Evolutionary conservation across 768 basidiomycete species (phyloP), one percentile per base, ranked within the genome.

Genomic region (Boletus sp.): DNA sequence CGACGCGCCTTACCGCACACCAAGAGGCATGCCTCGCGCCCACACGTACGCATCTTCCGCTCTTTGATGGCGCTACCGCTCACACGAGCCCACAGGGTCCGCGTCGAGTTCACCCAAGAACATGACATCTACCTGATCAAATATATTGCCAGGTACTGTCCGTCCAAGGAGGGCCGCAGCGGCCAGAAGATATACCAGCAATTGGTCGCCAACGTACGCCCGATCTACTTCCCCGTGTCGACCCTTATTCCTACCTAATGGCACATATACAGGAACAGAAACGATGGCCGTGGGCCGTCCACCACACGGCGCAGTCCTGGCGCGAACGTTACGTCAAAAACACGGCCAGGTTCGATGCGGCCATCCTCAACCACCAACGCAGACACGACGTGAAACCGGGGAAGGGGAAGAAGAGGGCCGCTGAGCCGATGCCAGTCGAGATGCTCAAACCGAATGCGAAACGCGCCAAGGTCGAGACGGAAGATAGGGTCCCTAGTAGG

Each of bases 301-400:
- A 67, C 7, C 87, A 86, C 65, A 4, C 83, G 3, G 82, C 77
- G 81, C 75, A 76, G n/a, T 84, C 84, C 5, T 88, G 87, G 87
- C 79, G 83, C 24, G 78, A 83, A 46, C 76, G 79, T n/a, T 88
- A 87, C 60, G 72, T 65, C 57, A 82, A 75, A 58, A 74, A 86
- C 48, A 49, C 73, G 39, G 61, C 35, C 0, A 24, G 60, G 0
- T 85, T 83, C 50, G 77, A 86, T 57, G 29, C 10, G 3, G 50
- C 46, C n/a, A 85, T 87, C 39, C 59, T 49, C 37, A 63, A 44
- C 9, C 79, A 78, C 55, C 78, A 78, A 53, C 52, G 58, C 55
- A 74, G 74, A 52, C 63, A 78, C 7, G 56, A 24, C 8, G 7
- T 9, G n/a, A 15, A 47, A 10, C 24, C 54, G n/a, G 46, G 33